phyloP scores from a whole-genome alignment of 169 alveolate species.

The Cytauxzoon felis region DNA sequence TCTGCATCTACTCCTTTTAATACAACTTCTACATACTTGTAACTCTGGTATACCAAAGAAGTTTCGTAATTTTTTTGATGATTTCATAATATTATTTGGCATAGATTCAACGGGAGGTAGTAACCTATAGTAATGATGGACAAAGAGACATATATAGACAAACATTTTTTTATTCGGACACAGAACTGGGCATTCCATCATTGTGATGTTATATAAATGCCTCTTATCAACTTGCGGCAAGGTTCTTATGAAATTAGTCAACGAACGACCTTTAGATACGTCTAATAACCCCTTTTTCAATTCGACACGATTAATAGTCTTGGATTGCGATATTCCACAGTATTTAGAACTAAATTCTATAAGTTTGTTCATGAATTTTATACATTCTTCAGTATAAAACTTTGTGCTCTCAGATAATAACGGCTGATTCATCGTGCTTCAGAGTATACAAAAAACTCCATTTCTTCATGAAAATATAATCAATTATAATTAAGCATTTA shows the following conservation, averaged over 20 bases:
- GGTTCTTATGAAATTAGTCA: constrained; percentile 33
- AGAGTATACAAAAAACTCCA: background rate
- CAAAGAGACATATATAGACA: background rate
- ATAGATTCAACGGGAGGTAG: constrained; percentile 59
- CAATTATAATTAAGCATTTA: background rate
- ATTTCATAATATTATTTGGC: constrained; percentile 60
- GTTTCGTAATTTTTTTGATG: constrained; percentile 51
- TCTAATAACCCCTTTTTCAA: constrained; percentile 41
- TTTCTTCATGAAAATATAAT: background rate
- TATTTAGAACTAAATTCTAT: constrained; percentile 26
- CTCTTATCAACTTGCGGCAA: constrained; percentile 23
- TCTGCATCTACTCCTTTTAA: constrained; percentile 49
- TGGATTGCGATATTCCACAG: constrained; percentile 22
- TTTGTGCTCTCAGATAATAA: constrained; percentile 12
- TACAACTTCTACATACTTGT: constrained; percentile 58
- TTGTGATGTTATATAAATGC: constrained; percentile 31
- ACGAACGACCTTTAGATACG: constrained; percentile 37
- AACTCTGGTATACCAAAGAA: constrained; percentile 60
- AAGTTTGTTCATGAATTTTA: constrained; percentile 30
- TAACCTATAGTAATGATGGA: constrained; percentile 6
- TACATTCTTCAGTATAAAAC: constrained; percentile 19
- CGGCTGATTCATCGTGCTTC: background rate
- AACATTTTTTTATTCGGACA: constrained; percentile 55
- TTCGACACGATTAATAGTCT: constrained; percentile 48
- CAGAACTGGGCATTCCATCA: constrained; percentile 62